phyloP scores from a whole-genome alignment of 2,329 filamentous ascomycete genomes.

The Pseudogymnoascus sp. region DNA sequence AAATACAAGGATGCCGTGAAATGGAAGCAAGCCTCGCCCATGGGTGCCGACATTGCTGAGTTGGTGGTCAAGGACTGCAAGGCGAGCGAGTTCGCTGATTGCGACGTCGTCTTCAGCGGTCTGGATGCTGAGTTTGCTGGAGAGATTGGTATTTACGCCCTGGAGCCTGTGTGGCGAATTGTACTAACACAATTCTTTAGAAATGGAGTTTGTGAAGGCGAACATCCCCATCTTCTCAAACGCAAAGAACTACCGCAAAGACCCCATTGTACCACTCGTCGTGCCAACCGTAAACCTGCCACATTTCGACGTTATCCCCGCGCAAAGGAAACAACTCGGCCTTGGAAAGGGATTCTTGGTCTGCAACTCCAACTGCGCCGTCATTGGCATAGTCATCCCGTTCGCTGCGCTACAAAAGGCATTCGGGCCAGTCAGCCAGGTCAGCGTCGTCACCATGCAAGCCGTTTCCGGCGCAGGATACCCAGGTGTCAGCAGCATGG shows the following conservation, averaged over 20 bases:
- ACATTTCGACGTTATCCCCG: conserved; percentile 80
- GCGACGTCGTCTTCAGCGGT: conserved; percentile 88
- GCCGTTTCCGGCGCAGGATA: conserved; percentile 90
- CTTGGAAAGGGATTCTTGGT: conserved; percentile 84
- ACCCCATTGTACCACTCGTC: conserved; percentile 83
- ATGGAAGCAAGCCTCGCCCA: conserved; percentile 87
- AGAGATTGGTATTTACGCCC: conserved; percentile 63
- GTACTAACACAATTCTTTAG: conserved; percentile 35
- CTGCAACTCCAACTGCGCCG: conserved; percentile 97
- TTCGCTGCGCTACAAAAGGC: conserved; percentile 80
- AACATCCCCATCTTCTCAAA: conserved; percentile 94
- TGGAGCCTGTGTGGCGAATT: not conserved
- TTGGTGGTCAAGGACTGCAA: conserved; percentile 80
- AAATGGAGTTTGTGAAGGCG: conserved; percentile 82
- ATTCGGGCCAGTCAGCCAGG: conserved; percentile 72
- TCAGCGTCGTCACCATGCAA: conserved; percentile 84
- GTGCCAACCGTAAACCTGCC: conserved; percentile 90
- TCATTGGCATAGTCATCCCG: conserved; percentile 91
- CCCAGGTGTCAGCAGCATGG: conserved; percentile 85
- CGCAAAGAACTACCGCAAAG: conserved; percentile 90
- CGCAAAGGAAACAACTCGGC: conserved; percentile 66
- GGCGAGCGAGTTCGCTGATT: conserved; percentile 74
- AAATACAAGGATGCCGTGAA: conserved; percentile 87
- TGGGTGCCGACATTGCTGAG: conserved; percentile 66
- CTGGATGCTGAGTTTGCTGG: conserved; percentile 88